phyloP scores from a whole-genome alignment of 1,284 basidiomycete species.

The Trichosporon sp. region DNA sequence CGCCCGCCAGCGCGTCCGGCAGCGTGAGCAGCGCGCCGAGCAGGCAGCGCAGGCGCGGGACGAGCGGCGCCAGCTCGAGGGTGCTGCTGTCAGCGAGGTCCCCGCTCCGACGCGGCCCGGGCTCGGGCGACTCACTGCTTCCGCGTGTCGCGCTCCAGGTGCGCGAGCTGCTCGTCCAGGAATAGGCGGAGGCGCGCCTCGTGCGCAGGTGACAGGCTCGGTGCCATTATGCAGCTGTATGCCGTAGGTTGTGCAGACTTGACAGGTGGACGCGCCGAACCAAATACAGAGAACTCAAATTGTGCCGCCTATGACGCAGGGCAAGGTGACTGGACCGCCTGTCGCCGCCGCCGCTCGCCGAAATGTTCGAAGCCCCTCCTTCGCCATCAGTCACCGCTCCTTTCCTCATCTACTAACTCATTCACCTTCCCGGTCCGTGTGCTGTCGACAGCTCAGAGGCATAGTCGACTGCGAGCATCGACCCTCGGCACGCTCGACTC shows the following conservation, averaged over 20 bases:
- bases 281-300: not conserved
- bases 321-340: not conserved
- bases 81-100: not conserved
- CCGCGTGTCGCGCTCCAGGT: conserved; percentile 32
- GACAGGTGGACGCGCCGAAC: no score
- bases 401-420: not conserved
- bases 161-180: conserved; percentile 28
- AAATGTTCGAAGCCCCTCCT: not conserved
- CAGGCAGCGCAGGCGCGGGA: conserved; percentile 25
- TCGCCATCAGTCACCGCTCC: not conserved
- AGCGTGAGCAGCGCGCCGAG: conserved; percentile 32
- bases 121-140: conserved; percentile 28
- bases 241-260: no score
- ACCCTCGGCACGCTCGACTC: not conserved
- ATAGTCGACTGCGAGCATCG: not conserved
- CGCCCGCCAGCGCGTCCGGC: conserved; percentile 21
- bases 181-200: conserved; percentile 23
- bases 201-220: conserved; percentile 22
- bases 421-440: not conserved
- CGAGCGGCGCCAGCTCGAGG: conserved; percentile 26
- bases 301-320: not conserved
- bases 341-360: not conserved
- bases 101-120: not conserved
- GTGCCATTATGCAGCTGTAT: not conserved
- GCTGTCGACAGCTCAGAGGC: no score